Evolutionary conservation across 2,329 filamentous ascomycete genomes (phyloP).

Genomic region (Torrubiella hemipterigena): DNA sequence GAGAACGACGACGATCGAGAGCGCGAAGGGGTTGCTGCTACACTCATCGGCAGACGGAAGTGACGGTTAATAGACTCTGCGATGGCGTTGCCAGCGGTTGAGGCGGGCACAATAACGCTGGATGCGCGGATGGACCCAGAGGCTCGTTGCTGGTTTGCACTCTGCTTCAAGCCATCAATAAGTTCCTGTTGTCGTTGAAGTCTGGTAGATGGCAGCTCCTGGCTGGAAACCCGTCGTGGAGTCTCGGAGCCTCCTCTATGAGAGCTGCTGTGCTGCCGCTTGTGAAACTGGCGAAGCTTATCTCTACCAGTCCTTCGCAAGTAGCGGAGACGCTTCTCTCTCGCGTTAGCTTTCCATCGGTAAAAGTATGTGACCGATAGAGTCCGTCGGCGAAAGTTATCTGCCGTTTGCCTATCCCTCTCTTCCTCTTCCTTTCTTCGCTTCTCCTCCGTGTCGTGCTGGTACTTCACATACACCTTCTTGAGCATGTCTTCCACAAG

Average conservation of each 20-base stretch:
- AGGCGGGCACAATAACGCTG: slow-evolving; percentile 6
- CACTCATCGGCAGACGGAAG: slow-evolving; percentile 8
- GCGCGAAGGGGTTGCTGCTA: slow-evolving; percentile 8
- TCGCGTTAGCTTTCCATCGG: slow-evolving; percentile 37
- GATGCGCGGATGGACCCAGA: slow-evolving; percentile 28
- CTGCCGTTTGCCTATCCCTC: slow-evolving; percentile 30
- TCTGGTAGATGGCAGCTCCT: slow-evolving; percentile 13
- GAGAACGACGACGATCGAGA: slow-evolving; percentile 9
- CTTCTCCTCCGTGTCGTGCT: slow-evolving; percentile 27
- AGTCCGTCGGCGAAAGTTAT: slow-evolving; percentile 34
- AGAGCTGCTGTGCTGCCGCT: slow-evolving; percentile 20
- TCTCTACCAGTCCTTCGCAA: slow-evolving; percentile 40
- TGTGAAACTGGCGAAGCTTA: slow-evolving; percentile 33
- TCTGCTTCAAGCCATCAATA: slow-evolving; percentile 18
- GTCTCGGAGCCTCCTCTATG: slow-evolving; percentile 20
- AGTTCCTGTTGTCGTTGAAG: slow-evolving; percentile 23
- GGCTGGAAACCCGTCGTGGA: slow-evolving; percentile 13
- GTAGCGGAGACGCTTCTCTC: slow-evolving; percentile 34
- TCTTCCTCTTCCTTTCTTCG: slow-evolving; percentile 35
- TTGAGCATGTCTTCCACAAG: slow-evolving; percentile 32
- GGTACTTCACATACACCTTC: slow-evolving; percentile 26
- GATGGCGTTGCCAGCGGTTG: slow-evolving; percentile 2
- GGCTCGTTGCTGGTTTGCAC: slow-evolving; percentile 16
- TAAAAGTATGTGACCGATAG: slow-evolving; percentile 44
- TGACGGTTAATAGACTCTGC: slow-evolving; percentile 9